Conservation (phyloP, 305 asterid species). For the Solanum hybrid region DNA sequence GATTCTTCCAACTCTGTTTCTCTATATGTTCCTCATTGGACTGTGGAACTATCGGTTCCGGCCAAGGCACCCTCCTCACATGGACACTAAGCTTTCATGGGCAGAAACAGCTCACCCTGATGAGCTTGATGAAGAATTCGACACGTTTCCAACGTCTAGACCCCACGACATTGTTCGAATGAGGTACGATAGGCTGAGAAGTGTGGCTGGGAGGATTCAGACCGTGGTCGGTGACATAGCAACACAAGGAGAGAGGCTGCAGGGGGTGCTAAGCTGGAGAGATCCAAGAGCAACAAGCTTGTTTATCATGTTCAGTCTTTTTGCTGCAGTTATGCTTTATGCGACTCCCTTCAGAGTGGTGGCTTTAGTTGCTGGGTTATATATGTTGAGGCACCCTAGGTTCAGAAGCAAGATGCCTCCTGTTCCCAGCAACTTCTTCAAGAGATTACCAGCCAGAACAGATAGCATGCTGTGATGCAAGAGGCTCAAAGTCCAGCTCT, state of each 20-base stretch:
- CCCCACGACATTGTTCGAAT: constrained; percentile 30
- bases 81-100: constrained; percentile 53
- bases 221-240: constrained; percentile 48
- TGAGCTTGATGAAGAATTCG: constrained; percentile 54
- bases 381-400: constrained; percentile 39
- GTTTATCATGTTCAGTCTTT: constrained; percentile 35
- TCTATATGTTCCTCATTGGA: constrained; percentile 49
- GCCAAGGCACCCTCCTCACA: constrained; percentile 49
- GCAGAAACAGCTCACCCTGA: constrained; percentile 46
- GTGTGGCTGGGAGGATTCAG: constrained; percentile 52
- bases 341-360: constrained; percentile 35
- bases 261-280: constrained; percentile 38
- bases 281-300: constrained; percentile 47
- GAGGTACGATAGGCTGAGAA: constrained; percentile 48
- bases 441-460: constrained; percentile 34
- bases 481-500: neutral
- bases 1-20: constrained; percentile 44
- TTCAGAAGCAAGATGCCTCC: constrained; percentile 42
- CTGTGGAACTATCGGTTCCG: constrained; percentile 47
- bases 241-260: constrained; percentile 48
- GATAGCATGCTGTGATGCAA: constrained; percentile 29
- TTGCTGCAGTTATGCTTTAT: constrained; percentile 35
- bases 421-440: constrained; percentile 42
- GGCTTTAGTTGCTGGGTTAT: constrained; percentile 29
- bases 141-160: constrained; percentile 45